Evolutionary conservation across 257 asterid species (phyloP).

Genomic region (Leptodermis oblonga): DNA sequence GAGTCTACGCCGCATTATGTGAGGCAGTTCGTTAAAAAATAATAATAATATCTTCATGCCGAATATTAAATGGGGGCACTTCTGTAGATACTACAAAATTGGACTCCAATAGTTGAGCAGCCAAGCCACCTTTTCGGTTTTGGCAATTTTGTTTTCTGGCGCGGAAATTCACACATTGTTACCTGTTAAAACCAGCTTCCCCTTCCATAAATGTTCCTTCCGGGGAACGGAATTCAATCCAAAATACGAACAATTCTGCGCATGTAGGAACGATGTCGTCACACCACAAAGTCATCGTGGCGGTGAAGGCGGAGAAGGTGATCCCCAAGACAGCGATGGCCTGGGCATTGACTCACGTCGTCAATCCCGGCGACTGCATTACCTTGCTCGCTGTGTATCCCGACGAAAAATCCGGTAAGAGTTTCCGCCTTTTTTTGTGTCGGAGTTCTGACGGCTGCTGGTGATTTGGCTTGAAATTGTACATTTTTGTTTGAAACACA

Average conservation of each 20-base stretch:
- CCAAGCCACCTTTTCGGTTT: background rate
- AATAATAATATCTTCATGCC: too few relatives aligned
- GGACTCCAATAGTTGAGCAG: background rate
- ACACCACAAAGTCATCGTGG: slow-evolving; percentile 65
- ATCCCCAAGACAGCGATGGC: slow-evolving; percentile 59
- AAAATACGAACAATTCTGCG: background rate
- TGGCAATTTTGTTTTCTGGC: background rate
- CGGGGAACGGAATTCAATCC: background rate
- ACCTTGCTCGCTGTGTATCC: slow-evolving; percentile 63
- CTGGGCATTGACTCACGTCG: slow-evolving; percentile 84
- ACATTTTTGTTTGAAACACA: slow-evolving; percentile 11
- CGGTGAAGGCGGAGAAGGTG: slow-evolving; percentile 72
- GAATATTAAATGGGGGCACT: background rate
- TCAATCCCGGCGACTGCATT: slow-evolving; percentile 63
- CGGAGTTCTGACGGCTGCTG: background rate
- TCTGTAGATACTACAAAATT: slow-evolving; percentile 7
- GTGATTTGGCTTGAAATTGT: background rate
- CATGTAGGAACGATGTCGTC: slow-evolving; percentile 14
- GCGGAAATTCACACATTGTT: background rate
- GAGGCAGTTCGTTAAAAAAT: too few relatives aligned
- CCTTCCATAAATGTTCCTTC: background rate
- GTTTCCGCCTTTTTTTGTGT: background rate
- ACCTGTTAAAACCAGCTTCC: background rate
- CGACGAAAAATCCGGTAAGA: slow-evolving; percentile 32
- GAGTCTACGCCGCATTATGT: too few relatives aligned